A percentile compares a stretch with the other conserved stretches of the same genome.
These are phyloP conservation scores for Parathielavia hyrcaniae DNA, from an alignment of 495 filamentous ascomycete genomes.

Conservation along the genomic window DNA sequence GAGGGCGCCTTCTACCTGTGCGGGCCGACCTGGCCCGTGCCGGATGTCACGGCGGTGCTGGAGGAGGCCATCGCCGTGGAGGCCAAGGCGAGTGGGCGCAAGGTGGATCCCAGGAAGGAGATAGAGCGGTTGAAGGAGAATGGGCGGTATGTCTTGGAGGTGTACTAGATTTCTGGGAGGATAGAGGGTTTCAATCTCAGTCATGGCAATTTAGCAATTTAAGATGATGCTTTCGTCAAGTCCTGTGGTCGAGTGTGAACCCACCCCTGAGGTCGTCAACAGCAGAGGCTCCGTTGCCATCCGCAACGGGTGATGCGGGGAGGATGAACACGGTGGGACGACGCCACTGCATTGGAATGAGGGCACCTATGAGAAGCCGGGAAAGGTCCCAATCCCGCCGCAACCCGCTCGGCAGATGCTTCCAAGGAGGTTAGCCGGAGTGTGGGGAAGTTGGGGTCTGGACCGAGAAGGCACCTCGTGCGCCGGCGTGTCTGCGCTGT, in stretches of 20 bases:
- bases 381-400: not conserved
- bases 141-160: conserved; percentile 89
- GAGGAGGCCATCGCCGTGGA: conserved; percentile 85
- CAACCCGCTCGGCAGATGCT: conserved; percentile 1
- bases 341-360: not conserved
- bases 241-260: not conserved
- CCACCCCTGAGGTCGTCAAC: not conserved
- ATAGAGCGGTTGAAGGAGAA: conserved; percentile 96
- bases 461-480: conserved; percentile 1
- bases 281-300: not conserved
- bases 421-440: conserved; percentile 11
- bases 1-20: conserved; percentile 94
- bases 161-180: conserved; percentile 59
- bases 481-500: not conserved
- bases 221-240: not conserved
- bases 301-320: conserved; percentile 11
- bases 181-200: not conserved
- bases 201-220: not conserved
- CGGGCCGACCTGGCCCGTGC: conserved; percentile 96
- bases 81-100: conserved; percentile 62
- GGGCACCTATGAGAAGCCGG: conserved; percentile 3
- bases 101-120: conserved; percentile 83
- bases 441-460: conserved; percentile 6
- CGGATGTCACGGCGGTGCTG: conserved; percentile 91
- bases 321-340: not conserved